A percentile compares a stretch with the other conserved stretches of the same genome.
phyloP scores from a whole-genome alignment of 164 flowering plant species.

The Tetrastigma voinierianum region DNA sequence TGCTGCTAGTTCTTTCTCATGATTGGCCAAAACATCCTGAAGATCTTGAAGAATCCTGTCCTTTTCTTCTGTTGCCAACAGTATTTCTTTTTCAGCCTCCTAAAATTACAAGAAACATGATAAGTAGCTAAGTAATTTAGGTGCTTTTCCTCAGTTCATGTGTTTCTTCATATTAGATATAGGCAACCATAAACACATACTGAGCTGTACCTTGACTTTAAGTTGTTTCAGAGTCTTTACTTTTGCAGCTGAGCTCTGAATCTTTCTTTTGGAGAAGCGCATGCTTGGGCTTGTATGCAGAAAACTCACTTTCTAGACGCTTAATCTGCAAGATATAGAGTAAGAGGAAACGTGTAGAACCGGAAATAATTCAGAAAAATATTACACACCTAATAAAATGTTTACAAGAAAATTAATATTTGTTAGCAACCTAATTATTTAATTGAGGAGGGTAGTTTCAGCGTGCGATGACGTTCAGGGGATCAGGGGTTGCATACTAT shows the following conservation, averaged over 20 bases:
- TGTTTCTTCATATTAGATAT: constrained; percentile 2
- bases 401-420: neutral
- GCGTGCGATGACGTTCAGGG: no score
- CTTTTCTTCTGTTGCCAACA: constrained; percentile 57
- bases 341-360: neutral
- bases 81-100: constrained; percentile 83
- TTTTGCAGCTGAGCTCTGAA: constrained; percentile 79
- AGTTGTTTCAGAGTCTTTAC: constrained; percentile 76
- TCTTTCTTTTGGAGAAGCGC: constrained; percentile 97
- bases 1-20: constrained; percentile 64
- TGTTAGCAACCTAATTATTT: neutral
- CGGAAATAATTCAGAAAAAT: neutral
- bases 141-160: neutral
- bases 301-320: constrained; percentile 76
- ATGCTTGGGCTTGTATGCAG: constrained; percentile 94
- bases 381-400: neutral
- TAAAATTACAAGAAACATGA: constrained; percentile 20
- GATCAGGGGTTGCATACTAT: no score
- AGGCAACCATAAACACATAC: constrained; percentile 34
- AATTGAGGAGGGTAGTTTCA: neutral
- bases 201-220: constrained; percentile 71
- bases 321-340: constrained; percentile 51
- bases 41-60: constrained; percentile 76
- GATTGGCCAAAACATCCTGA: constrained; percentile 51
- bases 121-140: constrained; percentile 2